Base-by-base conservation (phyloP, 768 basidiomycete genomes). In the Mycena pura region DNA sequence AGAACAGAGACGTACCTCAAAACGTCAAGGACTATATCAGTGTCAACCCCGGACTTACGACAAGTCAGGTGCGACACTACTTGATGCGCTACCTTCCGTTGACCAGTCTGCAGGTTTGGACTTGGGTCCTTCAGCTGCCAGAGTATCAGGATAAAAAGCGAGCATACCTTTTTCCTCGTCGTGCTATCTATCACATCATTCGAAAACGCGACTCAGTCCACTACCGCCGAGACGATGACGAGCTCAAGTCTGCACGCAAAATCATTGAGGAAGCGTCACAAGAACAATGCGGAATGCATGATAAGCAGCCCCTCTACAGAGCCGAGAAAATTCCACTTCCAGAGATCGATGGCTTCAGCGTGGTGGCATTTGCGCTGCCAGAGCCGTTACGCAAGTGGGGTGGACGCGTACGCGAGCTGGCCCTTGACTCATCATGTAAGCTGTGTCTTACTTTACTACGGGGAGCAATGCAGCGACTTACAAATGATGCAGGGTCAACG, bases 371-470 rank as follows among this genome's bases (percentile, higher is more conserved):
- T 60, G 44, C 69, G 5, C 54, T 76, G 8, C 68, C 71, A 8
- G 65, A 69, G 5, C 24, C 71, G 0, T 44, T 76, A 19, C 6
- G 39, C 1, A 53, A 69, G 54, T 73, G 65, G 59, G 69, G 64
- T 1, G 68, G 59, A 1, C 25, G 59, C 2, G 63, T 77, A 1
- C 58, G 63, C 8, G 76, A 78, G 43, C 54, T 73, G 15, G 44
- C 67, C 9, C 27, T 76, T 9, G 75, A 76, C 57, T 76, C 73
- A 3, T 61, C 74, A 10, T 76, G 75, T 75, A 36, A 36, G 69
- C 65, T 1, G n/a, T 45, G 29, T 5, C 17, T 6, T 27, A 17
- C 15, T 43, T 31, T 19, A 3, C 3, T 34, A 5, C n/a, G 13
- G 25, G 25, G 46, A 14, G 32, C 31, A 43, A 22, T 51, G n/a